Evolutionary conservation across 345 rosid species (phyloP).

Genomic region (Gossypioides kirkii): DNA sequence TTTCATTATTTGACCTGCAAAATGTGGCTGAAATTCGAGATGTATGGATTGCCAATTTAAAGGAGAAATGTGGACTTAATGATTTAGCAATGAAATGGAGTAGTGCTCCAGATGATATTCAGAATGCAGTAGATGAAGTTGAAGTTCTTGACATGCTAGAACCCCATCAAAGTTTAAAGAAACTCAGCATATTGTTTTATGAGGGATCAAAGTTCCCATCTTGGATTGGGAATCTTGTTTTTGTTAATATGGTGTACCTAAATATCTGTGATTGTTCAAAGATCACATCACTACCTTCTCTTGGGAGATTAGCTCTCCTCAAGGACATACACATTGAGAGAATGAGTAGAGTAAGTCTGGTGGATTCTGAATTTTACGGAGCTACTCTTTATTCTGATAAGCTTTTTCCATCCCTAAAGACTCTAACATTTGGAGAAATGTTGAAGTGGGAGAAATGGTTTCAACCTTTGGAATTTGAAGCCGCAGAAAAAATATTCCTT

Average conservation of each 20-base stretch:
- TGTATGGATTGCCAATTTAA: slow-evolving; percentile 15
- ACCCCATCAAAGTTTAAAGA: slow-evolving; percentile 20
- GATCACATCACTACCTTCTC: slow-evolving; percentile 22
- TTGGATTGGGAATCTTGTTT: slow-evolving; percentile 26
- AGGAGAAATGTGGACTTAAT: slow-evolving; percentile 15
- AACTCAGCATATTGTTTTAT: slow-evolving; percentile 19
- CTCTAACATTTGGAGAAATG: slow-evolving; percentile 18
- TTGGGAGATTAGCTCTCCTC: slow-evolving; percentile 26
- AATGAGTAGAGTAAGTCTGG: slow-evolving; percentile 11
- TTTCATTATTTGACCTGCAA: slow-evolving; percentile 14
- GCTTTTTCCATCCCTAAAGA: slow-evolving; percentile 19
- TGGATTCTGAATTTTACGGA: slow-evolving; percentile 24
- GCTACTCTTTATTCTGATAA: neutral
- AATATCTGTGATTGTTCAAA: slow-evolving; percentile 5
- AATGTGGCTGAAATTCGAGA: slow-evolving; percentile 19
- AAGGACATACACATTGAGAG: slow-evolving; percentile 15
- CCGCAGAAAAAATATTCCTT: slow-evolving; percentile 17
- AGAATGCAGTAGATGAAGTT: neutral
- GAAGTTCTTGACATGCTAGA: slow-evolving; percentile 18
- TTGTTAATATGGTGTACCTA: slow-evolving; percentile 10
- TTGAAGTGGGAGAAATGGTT: slow-evolving; percentile 25
- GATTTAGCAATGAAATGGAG: slow-evolving; percentile 18
- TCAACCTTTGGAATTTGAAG: neutral
- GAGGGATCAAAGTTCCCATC: slow-evolving; percentile 20
- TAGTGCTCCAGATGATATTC: neutral